Evolutionary conservation across 1,284 basidiomycete species (phyloP), one percentile per base, ranked within the genome.

Genomic region (Marasmius tenuissimus): DNA sequence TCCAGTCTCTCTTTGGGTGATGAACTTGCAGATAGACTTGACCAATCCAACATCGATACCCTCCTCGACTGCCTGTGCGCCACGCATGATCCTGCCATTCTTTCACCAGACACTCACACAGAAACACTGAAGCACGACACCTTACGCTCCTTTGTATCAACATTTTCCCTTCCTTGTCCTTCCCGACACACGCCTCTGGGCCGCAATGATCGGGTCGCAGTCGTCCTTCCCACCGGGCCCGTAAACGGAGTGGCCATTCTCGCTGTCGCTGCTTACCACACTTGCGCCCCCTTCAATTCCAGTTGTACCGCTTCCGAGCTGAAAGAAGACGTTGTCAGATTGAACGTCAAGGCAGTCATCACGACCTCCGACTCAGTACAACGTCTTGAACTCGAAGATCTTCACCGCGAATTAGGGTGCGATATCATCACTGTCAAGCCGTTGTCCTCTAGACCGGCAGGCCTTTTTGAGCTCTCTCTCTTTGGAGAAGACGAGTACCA

Each of bases 201-300:
- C 11, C 74, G 71, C 20, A 79, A 80, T 67, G 78, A 79, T 67
- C 74, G 79, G 10, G 71, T 81, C 58, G 76, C 80, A 69, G 65
- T 79, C 55, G 74, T 71, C 5, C 69, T 81, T 8, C 78, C 78
- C 10, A 76, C 77, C n/a, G 76, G 78, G 9, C 77, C 78, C 14
- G 76, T 78, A 61, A 80, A 78, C 58, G 79, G 77, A 0, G 64
- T 80, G 3, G 79, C 78, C 0, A 67, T 80, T 14, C 71, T 81
- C 33, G 72, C 78, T 2, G 61, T 80, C 9, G 71, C 75, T 7
- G 67, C 65, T 55, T 80, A 80, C 63, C 77, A 80, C 66, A 77
- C 78, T 18, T 77, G 76, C 55, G 78, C 77, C 2, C 79, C 78
- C 4, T 72, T 80, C 51, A 81, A 80, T 62, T 74, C 76, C 22